Conservation (phyloP, 2,329 filamentous ascomycete genomes). For the Hypoxylon sp. region DNA sequence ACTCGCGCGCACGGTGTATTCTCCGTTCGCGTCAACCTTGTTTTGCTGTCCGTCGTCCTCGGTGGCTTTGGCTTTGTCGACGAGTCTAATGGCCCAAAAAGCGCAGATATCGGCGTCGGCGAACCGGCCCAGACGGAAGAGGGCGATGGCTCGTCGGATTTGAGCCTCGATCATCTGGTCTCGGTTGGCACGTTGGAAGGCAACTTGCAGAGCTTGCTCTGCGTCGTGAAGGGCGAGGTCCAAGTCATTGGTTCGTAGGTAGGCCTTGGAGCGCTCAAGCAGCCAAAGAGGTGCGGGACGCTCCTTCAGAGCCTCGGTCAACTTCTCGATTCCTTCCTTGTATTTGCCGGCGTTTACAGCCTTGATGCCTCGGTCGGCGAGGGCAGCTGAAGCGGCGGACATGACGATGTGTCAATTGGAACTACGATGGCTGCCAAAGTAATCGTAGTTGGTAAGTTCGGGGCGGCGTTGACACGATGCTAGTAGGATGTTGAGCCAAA, state of each 20-base stretch:
- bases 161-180: slow-evolving; percentile 85
- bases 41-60: slow-evolving; percentile 55
- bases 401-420: slow-evolving; percentile 4
- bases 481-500: too few relatives aligned
- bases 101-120: slow-evolving; percentile 82
- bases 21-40: slow-evolving; percentile 60
- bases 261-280: slow-evolving; percentile 83
- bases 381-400: slow-evolving; percentile 64
- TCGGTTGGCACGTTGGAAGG: slow-evolving; percentile 76
- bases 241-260: slow-evolving; percentile 72
- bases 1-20: slow-evolving; percentile 59
- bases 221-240: slow-evolving; percentile 77
- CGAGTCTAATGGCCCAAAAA: slow-evolving; percentile 64
- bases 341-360: slow-evolving; percentile 74
- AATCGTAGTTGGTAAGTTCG: not conserved
- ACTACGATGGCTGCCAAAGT: not conserved
- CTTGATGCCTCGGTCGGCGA: slow-evolving; percentile 72
- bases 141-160: slow-evolving; percentile 80
- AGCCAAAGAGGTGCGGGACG: slow-evolving; percentile 82
- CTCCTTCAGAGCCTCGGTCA: slow-evolving; percentile 74
- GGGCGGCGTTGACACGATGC: not conserved
- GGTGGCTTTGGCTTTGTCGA: slow-evolving; percentile 54
- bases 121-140: slow-evolving; percentile 76
- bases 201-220: slow-evolving; percentile 72
- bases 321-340: slow-evolving; percentile 74